These are phyloP conservation scores for Pharus latifolius DNA, from an alignment of 176 grass and related monocot genomes.

Conservation along the genomic window DNA sequence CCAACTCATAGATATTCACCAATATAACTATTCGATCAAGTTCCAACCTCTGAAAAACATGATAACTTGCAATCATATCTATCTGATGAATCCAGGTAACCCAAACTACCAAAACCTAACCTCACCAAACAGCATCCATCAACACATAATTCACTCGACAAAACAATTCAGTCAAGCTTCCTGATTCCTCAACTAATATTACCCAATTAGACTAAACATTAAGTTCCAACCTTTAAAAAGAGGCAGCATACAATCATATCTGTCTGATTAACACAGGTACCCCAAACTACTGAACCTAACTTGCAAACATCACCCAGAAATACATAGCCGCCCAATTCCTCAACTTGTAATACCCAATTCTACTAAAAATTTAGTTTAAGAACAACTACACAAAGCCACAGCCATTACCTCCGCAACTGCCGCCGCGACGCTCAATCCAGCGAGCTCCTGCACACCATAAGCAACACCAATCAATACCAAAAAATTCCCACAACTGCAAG, in stretches of 20 bases:
- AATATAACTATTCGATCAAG: background rate
- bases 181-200: too few relatives aligned
- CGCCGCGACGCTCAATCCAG: constrained; percentile 67
- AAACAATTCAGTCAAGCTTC: too few relatives aligned
- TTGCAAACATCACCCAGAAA: too few relatives aligned
- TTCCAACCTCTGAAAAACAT: background rate
- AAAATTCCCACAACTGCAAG: background rate
- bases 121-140: too few relatives aligned
- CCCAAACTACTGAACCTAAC: too few relatives aligned
- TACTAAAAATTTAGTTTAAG: background rate
- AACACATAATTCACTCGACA: too few relatives aligned
- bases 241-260: too few relatives aligned
- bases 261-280: too few relatives aligned
- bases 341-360: background rate
- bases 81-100: background rate
- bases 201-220: too few relatives aligned
- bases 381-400: background rate
- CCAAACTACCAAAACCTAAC: too few relatives aligned
- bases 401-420: constrained; percentile 57
- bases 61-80: background rate
- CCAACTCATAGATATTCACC: background rate
- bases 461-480: background rate
- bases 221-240: too few relatives aligned
- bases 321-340: too few relatives aligned
- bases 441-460: constrained; percentile 53